These are phyloP conservation scores for Neostapfia colusana DNA, from an alignment of 176 grass and related monocot species.

Conservation along the genomic window DNA sequence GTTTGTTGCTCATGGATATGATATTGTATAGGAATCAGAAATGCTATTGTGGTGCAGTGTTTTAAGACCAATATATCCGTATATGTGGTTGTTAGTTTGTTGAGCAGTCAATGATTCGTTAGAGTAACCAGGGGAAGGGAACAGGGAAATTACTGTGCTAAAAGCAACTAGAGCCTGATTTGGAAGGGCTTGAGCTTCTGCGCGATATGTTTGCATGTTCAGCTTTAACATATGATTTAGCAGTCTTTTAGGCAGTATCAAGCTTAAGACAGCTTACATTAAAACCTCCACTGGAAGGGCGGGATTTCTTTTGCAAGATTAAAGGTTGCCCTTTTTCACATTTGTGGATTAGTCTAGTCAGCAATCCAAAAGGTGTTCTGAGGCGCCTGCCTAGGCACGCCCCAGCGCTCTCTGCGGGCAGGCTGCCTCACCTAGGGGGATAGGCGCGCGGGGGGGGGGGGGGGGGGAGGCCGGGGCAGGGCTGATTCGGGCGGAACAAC, in stretches of 20 bases:
- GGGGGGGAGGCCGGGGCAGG: too few relatives aligned
- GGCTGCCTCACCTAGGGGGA: too few relatives aligned
- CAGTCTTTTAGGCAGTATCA: neutral
- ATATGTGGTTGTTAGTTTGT: constrained; percentile 10
- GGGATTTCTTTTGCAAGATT: neutral
- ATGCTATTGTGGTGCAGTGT: neutral
- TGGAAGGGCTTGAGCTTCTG: neutral
- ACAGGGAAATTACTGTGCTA: neutral
- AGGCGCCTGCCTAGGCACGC: too few relatives aligned
- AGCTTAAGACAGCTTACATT: neutral
- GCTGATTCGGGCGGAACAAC: too few relatives aligned
- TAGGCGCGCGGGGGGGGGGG: too few relatives aligned
- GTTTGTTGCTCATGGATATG: neutral
- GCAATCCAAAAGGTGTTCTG: too few relatives aligned
- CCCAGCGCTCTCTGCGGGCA: too few relatives aligned
- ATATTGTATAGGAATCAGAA: neutral
- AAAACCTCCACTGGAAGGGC: neutral
- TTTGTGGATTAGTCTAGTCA: neutral
- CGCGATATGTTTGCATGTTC: neutral
- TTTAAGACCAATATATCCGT: too few relatives aligned
- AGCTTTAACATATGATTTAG: neutral
- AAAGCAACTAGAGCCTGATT: neutral
- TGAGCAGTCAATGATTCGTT: constrained; percentile 9
- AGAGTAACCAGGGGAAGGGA: neutral
- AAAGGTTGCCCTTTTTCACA: neutral